Conservation (phyloP, 2,329 filamentous ascomycete genomes). For the Verruconis gallopava region DNA sequence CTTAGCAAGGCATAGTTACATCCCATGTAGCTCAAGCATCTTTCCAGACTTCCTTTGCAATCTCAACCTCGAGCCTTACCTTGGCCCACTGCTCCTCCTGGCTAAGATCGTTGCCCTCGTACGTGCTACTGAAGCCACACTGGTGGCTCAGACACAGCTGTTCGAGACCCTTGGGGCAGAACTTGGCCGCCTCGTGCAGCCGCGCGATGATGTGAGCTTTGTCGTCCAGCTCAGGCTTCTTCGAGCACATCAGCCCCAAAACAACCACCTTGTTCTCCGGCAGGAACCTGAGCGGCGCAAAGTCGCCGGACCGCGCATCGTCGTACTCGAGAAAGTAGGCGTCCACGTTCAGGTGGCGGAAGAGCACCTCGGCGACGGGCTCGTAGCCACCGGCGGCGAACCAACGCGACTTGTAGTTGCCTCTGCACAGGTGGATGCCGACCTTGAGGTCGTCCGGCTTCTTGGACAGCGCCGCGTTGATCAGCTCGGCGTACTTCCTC, state of each 20-base stretch:
- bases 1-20: too few relatives aligned
- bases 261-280: constrained; percentile 35
- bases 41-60: constrained; percentile 45
- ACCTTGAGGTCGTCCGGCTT: constrained; percentile 58
- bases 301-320: constrained; percentile 34
- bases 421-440: constrained; percentile 59
- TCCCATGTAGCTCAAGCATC: too few relatives aligned
- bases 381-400: constrained; percentile 37
- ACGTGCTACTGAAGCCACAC: constrained; percentile 45
- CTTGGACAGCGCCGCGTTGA: constrained; percentile 56
- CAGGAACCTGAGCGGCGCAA: constrained; percentile 32
- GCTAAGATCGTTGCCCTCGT: constrained; percentile 43
- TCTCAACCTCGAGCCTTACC: constrained; percentile 40
- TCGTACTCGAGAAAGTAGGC: constrained; percentile 34
- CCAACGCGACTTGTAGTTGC: constrained; percentile 39
- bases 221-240: constrained; percentile 33
- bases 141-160: constrained; percentile 45
- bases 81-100: constrained; percentile 48
- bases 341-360: constrained; percentile 26
- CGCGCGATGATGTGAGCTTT: constrained; percentile 34
- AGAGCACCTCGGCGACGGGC: constrained; percentile 30
- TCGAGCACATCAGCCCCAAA: constrained; percentile 33
- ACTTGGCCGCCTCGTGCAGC: constrained; percentile 37
- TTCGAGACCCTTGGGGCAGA: constrained; percentile 39
- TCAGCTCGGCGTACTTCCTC: constrained; percentile 52